Evolutionary conservation across 805 yeast genomes (phyloP), one percentile per base, ranked within the genome.

Genomic region (Saturnispora gosingensis): DNA sequence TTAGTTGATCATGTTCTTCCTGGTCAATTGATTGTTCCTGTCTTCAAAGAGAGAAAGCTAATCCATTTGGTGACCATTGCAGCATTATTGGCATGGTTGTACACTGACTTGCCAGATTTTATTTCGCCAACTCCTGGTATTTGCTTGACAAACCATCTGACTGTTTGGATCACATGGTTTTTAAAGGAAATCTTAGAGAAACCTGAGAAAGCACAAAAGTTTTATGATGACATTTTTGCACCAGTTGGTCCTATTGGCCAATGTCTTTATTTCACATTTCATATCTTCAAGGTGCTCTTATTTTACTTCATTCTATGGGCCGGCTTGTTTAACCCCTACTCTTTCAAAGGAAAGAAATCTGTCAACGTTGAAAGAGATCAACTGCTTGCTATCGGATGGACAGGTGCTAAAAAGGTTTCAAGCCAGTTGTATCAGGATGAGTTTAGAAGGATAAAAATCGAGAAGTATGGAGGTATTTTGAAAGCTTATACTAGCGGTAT

Each of bases 101-200:
- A 90, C 67, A 82, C 96, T 1, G 98, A 93, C 70, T 75, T 93
- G 65, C 99, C 99, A 2, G 96, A 88, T 62, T 77, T 73, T 59
- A 72, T 88, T 50, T 79, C 90, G 35, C 97, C 97, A 46, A 91
- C 98, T 4, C 98, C 98, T 0, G 97, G 97, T 24, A 76, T 82
- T 52, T 85, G 90, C 57, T 69, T 88, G 52, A 84, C 95, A 10
- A 83, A 81, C 60, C 78, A 80, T 58, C 52, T 81, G 27, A 68
- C 76, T 5, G 68, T 61, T 50, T 18, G 54, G 2, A 51, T 61
- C 5, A 61, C 67, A 13, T 54, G 58, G 25, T 22, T 71, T 2
- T 60, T 74, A 25, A 56, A 44, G 16, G 42, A 61, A 16, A 51
- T 58, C 20, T 67, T 77, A 54, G 78, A 76, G 16, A 59, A 68